A percentile compares a stretch with the other conserved stretches of the same genome.
Evolutionary conservation across 2,329 filamentous ascomycete genomes (phyloP).

Genomic region (Pseudofabraea citricarpa): DNA sequence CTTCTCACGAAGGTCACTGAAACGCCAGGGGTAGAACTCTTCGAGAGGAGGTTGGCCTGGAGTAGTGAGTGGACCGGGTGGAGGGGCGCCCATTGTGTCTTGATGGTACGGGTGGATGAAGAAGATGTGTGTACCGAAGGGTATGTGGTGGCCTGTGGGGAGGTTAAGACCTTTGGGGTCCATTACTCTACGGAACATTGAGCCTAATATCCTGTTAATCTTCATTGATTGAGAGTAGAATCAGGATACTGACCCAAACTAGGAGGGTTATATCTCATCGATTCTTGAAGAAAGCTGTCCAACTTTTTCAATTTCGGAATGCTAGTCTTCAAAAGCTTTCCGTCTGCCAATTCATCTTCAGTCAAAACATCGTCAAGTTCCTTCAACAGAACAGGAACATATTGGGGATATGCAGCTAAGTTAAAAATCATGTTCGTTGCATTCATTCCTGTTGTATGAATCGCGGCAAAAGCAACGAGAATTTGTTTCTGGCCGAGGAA

Average conservation of each 20-base stretch:
- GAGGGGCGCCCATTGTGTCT: not conserved
- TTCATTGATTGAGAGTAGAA: not conserved
- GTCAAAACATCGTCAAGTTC: conserved; percentile 15
- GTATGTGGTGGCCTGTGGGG: conserved; percentile 46
- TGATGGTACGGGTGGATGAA: conserved; percentile 1
- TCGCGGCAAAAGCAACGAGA: conserved; percentile 8
- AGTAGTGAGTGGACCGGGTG: not conserved
- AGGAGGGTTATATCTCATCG: conserved; percentile 18
- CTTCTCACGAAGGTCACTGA: not conserved
- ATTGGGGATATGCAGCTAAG: conserved; percentile 11
- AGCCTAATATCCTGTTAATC: not conserved
- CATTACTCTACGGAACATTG: conserved; percentile 1
- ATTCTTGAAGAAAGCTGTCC: conserved; percentile 29
- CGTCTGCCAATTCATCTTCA: conserved; percentile 6
- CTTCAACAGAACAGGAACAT: conserved; percentile 15
- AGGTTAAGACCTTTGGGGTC: conserved; percentile 34
- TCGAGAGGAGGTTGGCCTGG: not conserved
- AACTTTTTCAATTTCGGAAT: conserved; percentile 26
- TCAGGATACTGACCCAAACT: conserved; percentile 8
- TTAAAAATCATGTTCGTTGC: conserved; percentile 22
- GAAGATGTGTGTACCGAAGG: conserved; percentile 26
- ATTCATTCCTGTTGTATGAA: conserved; percentile 21
- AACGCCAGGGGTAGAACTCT: conserved; percentile 9
- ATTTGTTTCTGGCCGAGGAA: conserved; percentile 3
- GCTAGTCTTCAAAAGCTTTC: conserved; percentile 24